Base-by-base conservation (phyloP, 805 yeast genomes). In the Metschnikowia sp. region DNA sequence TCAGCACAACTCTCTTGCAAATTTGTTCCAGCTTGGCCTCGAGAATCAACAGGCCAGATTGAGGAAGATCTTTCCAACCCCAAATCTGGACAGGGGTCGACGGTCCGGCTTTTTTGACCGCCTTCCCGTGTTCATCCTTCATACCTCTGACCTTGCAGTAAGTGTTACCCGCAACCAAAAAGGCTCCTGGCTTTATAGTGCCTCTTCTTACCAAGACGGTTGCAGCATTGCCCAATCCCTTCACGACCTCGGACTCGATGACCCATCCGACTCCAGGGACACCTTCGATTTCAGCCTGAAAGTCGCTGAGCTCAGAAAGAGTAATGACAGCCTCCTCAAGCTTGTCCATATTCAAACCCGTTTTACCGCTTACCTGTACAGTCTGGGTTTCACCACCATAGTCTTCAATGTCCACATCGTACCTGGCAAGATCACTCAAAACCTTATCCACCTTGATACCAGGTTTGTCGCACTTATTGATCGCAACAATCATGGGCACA, bases 331-430 rank as follows among this genome's bases (percentile, higher is more conserved):
- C 88, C 64, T 92, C 97, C 62, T 91, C 97, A 29, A 94, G 71
- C 42, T 86, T 82, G 52, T 86, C 92, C 85, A 94, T 90, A 50
- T 94, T 94, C 53, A 84, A 67, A 0, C 98, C 97, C 0, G 97
- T 86, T 49, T 84, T 80, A 0, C 96, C 98, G 33, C 96, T 86
- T 1, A 94, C 92, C 42, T 81, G 79, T 2, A 94, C 89, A 0
- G 88, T 84, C 61, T 90, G 97, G 5, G 90, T 84, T 36, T 94
- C 98, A 45, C 99, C 99, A 47, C 99, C 99, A 59, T 85, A 88
- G 52, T 86, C 91, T 61, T 94, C 99, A 29, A 88, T 84, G 50
- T 87, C 92, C 11, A 94, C 82, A 4, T 82, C 97, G 48, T 87
- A 72, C 0, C 78, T 70, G 1, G 95, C 81, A 48, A 94, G 73